phyloP scores from a whole-genome alignment of 768 basidiomycete species.

The Mycena albidolilacea region DNA sequence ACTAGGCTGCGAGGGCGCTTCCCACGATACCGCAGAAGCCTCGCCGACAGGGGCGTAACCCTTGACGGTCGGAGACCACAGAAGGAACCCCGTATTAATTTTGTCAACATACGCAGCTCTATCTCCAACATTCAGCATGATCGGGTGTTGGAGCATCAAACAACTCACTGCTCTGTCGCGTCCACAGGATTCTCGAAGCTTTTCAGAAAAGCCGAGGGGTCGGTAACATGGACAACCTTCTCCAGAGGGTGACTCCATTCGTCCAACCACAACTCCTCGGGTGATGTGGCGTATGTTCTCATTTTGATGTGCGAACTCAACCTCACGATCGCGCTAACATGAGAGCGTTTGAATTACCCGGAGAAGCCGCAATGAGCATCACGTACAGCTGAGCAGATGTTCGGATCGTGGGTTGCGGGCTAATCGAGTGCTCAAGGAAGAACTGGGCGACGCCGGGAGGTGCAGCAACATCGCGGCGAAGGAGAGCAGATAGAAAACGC shows the following conservation, averaged over 20 bases:
- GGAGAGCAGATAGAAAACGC: conserved; percentile 71
- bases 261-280: conserved; percentile 80
- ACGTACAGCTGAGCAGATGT: conserved; percentile 74
- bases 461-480: conserved; percentile 74
- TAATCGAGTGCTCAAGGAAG: conserved; percentile 76
- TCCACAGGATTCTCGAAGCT: conserved; percentile 59
- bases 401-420: conserved; percentile 80
- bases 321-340: conserved; percentile 74
- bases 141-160: conserved; percentile 9
- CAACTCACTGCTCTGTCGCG: conserved; percentile 52
- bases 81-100: conserved; percentile 81
- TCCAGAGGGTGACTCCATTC: conserved; percentile 79
- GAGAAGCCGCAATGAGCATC: conserved; percentile 9
- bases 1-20: conserved; percentile 62
- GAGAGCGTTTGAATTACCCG: conserved; percentile 13
- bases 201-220: conserved; percentile 65
- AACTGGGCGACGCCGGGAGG: conserved; percentile 70
- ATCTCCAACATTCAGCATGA: conserved; percentile 43
- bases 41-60: conserved; percentile 66
- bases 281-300: conserved; percentile 75
- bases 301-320: conserved; percentile 80
- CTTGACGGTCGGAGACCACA: conserved; percentile 77
- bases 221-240: conserved; percentile 59
- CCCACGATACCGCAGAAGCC: conserved; percentile 65
- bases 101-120: conserved; percentile 77